These are phyloP conservation scores for Fomitopsis betulina DNA, from an alignment of 1,284 basidiomycete species.

Conservation along the genomic window DNA sequence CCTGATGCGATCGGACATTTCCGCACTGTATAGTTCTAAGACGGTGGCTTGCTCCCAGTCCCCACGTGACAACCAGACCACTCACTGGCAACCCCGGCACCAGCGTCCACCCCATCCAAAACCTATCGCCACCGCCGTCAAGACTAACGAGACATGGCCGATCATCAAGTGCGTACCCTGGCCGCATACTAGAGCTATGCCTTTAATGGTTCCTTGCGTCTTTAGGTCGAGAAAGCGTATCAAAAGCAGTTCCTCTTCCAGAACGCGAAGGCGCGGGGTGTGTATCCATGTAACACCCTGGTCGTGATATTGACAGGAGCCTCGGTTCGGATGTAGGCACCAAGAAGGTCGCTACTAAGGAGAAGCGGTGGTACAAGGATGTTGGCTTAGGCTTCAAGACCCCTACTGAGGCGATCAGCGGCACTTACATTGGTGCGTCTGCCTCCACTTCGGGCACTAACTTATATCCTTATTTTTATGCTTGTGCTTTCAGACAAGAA, in stretches of 20 bases:
- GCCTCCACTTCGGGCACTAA: not conserved
- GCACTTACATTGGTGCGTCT: constrained; percentile 90
- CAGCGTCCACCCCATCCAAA: constrained; percentile 16
- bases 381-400: constrained; percentile 98
- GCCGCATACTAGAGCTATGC: not conserved
- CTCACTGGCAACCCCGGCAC: constrained; percentile 16
- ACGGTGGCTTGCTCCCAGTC: constrained; percentile 28
- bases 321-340: constrained; percentile 43
- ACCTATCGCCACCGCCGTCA: constrained; percentile 23
- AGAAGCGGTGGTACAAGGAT: constrained; percentile 99
- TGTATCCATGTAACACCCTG: constrained; percentile 1
- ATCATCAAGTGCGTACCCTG: constrained; percentile 46
- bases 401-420: constrained; percentile 92
- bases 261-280: constrained; percentile 92
- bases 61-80: constrained; percentile 12
- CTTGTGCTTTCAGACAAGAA: constrained; percentile 80
- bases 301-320: constrained; percentile 6
- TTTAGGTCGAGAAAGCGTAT: constrained; percentile 87
- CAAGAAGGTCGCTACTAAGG: constrained; percentile 90
- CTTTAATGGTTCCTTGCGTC: constrained; percentile 6
- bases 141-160: constrained; percentile 47
- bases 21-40: constrained; percentile 31
- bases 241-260: constrained; percentile 99
- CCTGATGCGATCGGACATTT: constrained; percentile 15
- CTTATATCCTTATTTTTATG: not conserved